Evolutionary conservation across 352 stramenopile genomes (phyloP).

Genomic region (Peronospora tabacina): DNA sequence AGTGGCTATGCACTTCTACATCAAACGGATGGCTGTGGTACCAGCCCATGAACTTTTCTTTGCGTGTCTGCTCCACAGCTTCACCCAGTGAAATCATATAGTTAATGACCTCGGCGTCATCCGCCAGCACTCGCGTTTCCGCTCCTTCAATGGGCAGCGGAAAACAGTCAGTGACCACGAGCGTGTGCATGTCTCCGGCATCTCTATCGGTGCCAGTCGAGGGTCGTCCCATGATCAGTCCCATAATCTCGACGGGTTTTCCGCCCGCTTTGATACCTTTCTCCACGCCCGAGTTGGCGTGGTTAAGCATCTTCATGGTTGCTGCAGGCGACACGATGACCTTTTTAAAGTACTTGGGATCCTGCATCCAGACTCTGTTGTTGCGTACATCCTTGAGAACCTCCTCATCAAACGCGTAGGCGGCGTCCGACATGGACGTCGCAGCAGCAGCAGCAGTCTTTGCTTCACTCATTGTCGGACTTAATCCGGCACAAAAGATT

Average conservation of each 20-base stretch:
- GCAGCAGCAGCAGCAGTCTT: slow-evolving; percentile 3
- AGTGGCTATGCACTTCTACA: slow-evolving; percentile 93
- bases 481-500: background rate
- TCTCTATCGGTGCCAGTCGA: slow-evolving; percentile 77
- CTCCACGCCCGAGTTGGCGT: slow-evolving; percentile 96
- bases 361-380: slow-evolving; percentile 87
- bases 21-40: slow-evolving; percentile 99
- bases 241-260: slow-evolving; percentile 98
- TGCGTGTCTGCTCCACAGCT: slow-evolving; percentile 89
- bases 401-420: slow-evolving; percentile 78
- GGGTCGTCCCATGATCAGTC: slow-evolving; percentile 93
- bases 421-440: slow-evolving; percentile 45
- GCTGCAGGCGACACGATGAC: slow-evolving; percentile 91
- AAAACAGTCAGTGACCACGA: slow-evolving; percentile 98
- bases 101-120: slow-evolving; percentile 97
- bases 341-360: slow-evolving; percentile 94
- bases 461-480: background rate
- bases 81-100: slow-evolving; percentile 99
- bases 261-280: slow-evolving; percentile 94
- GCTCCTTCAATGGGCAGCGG: slow-evolving; percentile 95
- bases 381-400: slow-evolving; percentile 79
- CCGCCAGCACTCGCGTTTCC: slow-evolving; percentile 93
- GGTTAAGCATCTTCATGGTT: slow-evolving; percentile 96
- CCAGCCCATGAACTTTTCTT: slow-evolving; percentile 99
- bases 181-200: slow-evolving; percentile 81